Conservation (phyloP, 2,329 filamentous ascomycete species). For the Colletotrichum trifolii region DNA sequence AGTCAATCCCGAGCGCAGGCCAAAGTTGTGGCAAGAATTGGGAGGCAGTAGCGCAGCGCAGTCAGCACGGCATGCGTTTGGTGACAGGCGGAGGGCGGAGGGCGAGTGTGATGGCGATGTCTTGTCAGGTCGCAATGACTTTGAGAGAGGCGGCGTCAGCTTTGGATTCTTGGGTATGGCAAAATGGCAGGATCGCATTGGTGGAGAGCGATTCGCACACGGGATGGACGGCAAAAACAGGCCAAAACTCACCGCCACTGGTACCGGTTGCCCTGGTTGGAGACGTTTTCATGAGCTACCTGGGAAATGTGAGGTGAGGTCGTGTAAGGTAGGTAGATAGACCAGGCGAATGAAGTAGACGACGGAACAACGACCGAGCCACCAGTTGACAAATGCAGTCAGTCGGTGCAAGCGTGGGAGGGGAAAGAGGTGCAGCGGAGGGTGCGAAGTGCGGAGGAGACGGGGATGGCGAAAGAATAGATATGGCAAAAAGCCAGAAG, state of each 20-base stretch:
- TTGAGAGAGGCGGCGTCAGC: slow-evolving; percentile 27
- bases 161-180: slow-evolving; percentile 16
- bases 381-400: slow-evolving; percentile 16
- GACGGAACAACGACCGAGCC: slow-evolving; percentile 17
- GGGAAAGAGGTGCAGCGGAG: slow-evolving; percentile 3
- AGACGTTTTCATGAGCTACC: slow-evolving; percentile 7
- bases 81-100: neutral
- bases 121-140: slow-evolving; percentile 22
- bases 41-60: slow-evolving; percentile 17
- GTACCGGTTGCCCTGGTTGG: neutral
- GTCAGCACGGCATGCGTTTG: slow-evolving; percentile 9
- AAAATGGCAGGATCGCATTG: slow-evolving; percentile 26
- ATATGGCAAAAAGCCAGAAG: slow-evolving; percentile 5
- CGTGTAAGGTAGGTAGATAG: neutral
- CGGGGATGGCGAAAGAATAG: neutral
- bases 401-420: slow-evolving; percentile 12
- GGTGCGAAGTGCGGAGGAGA: neutral
- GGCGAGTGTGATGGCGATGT: slow-evolving; percentile 4
- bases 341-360: slow-evolving; percentile 7
- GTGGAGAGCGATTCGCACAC: neutral
- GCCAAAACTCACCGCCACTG: slow-evolving; percentile 29
- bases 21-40: slow-evolving; percentile 24
- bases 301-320: no score
- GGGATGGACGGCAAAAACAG: slow-evolving; percentile 9
- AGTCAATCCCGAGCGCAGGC: slow-evolving; percentile 6